These are phyloP conservation scores for Xylaria sp. DNA, from an alignment of 2,329 filamentous ascomycete species.

Conservation along the genomic window DNA sequence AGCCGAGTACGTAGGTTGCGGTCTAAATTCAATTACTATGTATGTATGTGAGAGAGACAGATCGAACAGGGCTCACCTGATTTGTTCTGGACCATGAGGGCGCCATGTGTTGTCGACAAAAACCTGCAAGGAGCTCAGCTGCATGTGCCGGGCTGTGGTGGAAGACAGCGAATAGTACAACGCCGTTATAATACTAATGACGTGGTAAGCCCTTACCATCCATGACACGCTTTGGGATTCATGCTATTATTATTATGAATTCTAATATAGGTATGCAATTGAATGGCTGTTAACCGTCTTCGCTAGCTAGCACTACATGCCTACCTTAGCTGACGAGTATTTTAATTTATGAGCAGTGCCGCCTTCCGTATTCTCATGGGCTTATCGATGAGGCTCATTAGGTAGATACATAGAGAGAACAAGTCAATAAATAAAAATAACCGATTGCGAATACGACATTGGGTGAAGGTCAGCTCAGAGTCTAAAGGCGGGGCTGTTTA, in stretches of 20 bases:
- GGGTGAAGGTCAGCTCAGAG: neutral
- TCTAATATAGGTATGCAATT: neutral
- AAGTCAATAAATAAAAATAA: too few relatives aligned
- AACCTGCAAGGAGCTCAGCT: neutral
- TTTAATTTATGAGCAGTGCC: neutral
- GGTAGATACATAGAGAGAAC: too few relatives aligned
- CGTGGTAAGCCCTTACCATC: conserved; percentile 4
- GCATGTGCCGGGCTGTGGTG: neutral
- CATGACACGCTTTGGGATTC: neutral
- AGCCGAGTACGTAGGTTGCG: neutral
- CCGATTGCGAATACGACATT: neutral
- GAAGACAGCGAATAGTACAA: conserved; percentile 5
- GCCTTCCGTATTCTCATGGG: neutral
- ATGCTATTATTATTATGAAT: neutral
- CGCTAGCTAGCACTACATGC: too few relatives aligned
- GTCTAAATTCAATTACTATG: neutral
- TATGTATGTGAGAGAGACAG: too few relatives aligned
- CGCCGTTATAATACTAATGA: conserved; percentile 2
- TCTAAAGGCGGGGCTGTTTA: too few relatives aligned
- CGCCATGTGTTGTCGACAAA: neutral
- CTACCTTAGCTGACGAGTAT: too few relatives aligned
- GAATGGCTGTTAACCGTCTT: too few relatives aligned
- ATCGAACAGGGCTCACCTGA: neutral
- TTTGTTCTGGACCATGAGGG: neutral
- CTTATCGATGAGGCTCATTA: too few relatives aligned